Evolutionary conservation across 768 basidiomycete species (phyloP).

Genomic region (Rhodotorula diobovata): DNA sequence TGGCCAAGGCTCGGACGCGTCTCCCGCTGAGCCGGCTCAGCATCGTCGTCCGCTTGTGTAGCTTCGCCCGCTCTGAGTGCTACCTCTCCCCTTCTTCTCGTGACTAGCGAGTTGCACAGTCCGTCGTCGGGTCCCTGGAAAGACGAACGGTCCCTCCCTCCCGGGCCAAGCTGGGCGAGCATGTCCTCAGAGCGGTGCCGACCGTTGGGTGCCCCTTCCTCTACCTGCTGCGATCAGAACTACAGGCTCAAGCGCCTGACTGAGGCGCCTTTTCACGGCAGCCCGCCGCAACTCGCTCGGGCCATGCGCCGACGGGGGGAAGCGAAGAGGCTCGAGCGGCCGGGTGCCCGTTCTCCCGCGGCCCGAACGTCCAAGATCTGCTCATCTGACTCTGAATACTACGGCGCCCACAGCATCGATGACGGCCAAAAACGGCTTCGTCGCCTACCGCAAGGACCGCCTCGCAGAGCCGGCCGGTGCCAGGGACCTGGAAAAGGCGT

Average conservation of each 20-base stretch:
- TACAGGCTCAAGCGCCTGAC: neutral
- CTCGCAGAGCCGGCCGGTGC: neutral
- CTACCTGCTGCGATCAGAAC: neutral
- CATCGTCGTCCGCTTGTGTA: no score
- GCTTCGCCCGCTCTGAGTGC: no score
- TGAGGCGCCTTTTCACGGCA: neutral
- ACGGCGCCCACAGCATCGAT: neutral
- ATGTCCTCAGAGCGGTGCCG: neutral
- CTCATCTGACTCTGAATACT: no score
- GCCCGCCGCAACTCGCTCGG: no score
- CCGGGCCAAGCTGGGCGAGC: neutral
- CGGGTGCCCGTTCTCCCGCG: no score
- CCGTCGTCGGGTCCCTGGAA: no score
- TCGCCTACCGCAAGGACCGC: neutral
- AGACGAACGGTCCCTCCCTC: neutral
- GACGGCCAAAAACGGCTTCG: neutral
- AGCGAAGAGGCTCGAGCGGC: no score
- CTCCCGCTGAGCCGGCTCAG: no score
- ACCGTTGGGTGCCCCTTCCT: slow-evolving; percentile 13
- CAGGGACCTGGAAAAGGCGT: neutral
- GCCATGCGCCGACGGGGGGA: no score
- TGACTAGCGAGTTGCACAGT: neutral
- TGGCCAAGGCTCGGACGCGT: no score
- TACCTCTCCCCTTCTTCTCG: neutral
- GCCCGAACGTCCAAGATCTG: no score